These are phyloP conservation scores for Tuber borchii DNA, from an alignment of 495 filamentous ascomycete species.

Conservation along the genomic window DNA sequence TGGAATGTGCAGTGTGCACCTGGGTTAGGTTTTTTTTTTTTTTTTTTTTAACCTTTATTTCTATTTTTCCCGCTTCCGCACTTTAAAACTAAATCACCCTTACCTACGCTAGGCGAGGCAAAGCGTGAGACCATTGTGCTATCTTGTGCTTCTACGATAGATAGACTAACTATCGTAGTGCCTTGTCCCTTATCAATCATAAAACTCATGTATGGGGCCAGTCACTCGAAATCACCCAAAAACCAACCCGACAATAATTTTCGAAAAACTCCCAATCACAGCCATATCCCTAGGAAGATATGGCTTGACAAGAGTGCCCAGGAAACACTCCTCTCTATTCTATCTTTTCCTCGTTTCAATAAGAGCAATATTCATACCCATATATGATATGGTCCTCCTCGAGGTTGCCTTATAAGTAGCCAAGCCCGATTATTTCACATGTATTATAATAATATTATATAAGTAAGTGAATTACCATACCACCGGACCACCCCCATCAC, in stretches of 20 bases:
- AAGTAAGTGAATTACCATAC: background rate
- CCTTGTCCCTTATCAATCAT: background rate
- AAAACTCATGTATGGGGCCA: background rate
- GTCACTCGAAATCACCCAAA: background rate
- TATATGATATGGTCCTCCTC: too few species aligned
- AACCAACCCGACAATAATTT: too few species aligned
- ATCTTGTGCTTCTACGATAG: background rate
- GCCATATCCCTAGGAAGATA: too few species aligned
- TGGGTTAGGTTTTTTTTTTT: background rate
- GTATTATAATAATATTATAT: too few species aligned
- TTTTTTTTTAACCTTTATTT: background rate
- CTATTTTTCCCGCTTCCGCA: background rate
- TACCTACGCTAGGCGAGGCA: background rate
- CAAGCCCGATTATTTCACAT: too few species aligned
- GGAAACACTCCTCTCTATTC: too few species aligned
- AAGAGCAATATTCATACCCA: too few species aligned
- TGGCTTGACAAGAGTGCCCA: too few species aligned
- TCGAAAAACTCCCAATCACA: too few species aligned
- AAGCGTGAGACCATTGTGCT: background rate
- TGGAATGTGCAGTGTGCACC: background rate
- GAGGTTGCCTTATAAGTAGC: too few species aligned
- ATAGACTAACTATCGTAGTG: background rate
- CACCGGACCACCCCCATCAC: background rate
- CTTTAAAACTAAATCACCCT: background rate
- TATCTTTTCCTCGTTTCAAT: too few species aligned